phyloP scores from a whole-genome alignment of 2,329 filamentous ascomycete genomes.

The Stromatinia cepivora region DNA sequence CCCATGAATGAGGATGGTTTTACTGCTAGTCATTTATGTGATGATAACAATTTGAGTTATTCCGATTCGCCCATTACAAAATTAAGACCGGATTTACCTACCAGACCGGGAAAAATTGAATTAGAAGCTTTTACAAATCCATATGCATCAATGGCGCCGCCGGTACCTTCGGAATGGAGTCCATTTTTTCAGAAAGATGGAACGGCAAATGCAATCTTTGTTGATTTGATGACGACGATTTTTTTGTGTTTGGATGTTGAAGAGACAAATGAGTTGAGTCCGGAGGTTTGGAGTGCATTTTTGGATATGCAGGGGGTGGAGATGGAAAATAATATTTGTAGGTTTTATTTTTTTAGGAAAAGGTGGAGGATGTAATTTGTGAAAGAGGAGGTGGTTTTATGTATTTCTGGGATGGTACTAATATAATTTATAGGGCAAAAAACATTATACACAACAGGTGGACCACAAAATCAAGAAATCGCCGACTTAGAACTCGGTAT shows the following conservation, averaged over 20 bases:
- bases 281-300: slow-evolving; percentile 33
- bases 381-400: no score
- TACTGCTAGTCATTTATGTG: no score
- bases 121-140: slow-evolving; percentile 10
- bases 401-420: not conserved
- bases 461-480: slow-evolving; percentile 29
- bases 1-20: not conserved
- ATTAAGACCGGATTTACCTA: not conserved
- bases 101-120: not conserved
- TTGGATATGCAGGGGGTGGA: slow-evolving; percentile 32
- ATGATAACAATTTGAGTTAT: not conserved
- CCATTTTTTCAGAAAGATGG: slow-evolving; percentile 31
- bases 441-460: slow-evolving; percentile 25
- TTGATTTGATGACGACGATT: slow-evolving; percentile 35
- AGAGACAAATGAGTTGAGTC: slow-evolving; percentile 31
- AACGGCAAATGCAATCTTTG: slow-evolving; percentile 31
- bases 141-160: not conserved
- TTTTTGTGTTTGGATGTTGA: slow-evolving; percentile 33
- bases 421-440: slow-evolving; percentile 29
- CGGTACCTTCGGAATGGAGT: slow-evolving; percentile 31
- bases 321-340: slow-evolving; percentile 32
- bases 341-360: slow-evolving; percentile 15
- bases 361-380: no score
- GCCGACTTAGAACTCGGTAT: slow-evolving; percentile 34
- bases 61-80: slow-evolving; percentile 4